These are phyloP conservation scores for Saxispiralis lemnorum DNA, from an alignment of 495 filamentous ascomycete genomes.

Conservation along the genomic window DNA sequence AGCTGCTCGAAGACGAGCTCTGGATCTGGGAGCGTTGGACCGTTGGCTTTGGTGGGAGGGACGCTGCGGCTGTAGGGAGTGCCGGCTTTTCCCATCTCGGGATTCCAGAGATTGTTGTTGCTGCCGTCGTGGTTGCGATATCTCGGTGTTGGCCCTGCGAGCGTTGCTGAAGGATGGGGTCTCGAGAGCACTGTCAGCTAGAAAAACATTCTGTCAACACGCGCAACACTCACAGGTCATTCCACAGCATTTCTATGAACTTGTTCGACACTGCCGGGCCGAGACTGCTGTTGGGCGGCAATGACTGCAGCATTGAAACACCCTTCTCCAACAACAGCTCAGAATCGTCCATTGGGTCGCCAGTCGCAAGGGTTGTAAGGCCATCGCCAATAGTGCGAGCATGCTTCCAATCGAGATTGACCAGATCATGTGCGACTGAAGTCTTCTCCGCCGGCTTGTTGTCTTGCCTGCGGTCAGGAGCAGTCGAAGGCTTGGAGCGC, in stretches of 20 bases:
- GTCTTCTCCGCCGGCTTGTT: constrained; percentile 19
- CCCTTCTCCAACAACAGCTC: constrained; percentile 24
- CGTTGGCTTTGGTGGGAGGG: constrained; percentile 19
- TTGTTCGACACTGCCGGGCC: constrained; percentile 17
- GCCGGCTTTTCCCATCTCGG: constrained; percentile 32
- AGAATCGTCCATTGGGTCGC: constrained; percentile 25
- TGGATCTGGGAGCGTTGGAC: constrained; percentile 16
- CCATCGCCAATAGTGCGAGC: constrained; percentile 17
- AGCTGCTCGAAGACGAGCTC: constrained; percentile 18
- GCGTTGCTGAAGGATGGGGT: constrained; percentile 15
- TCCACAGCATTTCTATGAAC: constrained; percentile 21
- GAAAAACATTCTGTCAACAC: no score
- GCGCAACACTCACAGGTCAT: constrained; percentile 9
- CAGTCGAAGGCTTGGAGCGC: constrained; percentile 18
- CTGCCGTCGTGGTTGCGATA: constrained; percentile 27
- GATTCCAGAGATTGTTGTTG: constrained; percentile 23
- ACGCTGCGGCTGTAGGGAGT: constrained; percentile 19
- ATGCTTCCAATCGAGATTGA: constrained; percentile 19
- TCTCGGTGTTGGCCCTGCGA: constrained; percentile 17
- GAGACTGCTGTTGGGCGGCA: constrained; percentile 22
- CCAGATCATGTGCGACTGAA: constrained; percentile 19
- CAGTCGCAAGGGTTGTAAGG: constrained; percentile 20
- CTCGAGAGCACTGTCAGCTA: no score
- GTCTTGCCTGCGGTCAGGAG: constrained; percentile 24
- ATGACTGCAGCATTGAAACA: constrained; percentile 23